Evolutionary conservation across 139 green algal genomes (phyloP).

Genomic region (Penium margaritaceum): DNA sequence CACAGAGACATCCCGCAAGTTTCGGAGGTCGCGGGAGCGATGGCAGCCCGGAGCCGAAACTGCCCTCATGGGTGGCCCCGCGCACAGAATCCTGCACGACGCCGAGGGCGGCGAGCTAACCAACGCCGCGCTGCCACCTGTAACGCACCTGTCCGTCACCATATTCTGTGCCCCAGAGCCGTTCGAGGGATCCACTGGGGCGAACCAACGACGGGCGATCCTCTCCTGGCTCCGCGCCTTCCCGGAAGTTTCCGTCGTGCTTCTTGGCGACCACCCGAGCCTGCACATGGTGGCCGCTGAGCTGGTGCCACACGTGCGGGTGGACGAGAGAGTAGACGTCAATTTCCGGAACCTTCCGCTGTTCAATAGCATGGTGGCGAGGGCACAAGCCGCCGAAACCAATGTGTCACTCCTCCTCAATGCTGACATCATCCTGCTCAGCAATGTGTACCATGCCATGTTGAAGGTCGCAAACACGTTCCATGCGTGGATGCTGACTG

Average conservation of each 20-base stretch:
- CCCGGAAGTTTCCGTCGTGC: neutral
- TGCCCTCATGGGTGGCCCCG: too few species aligned
- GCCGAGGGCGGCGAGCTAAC: too few species aligned
- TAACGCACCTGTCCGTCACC: constrained; percentile 11
- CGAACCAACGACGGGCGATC: constrained; percentile 10
- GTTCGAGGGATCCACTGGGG: neutral
- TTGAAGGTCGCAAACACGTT: constrained; percentile 18
- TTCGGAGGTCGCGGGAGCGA: too few species aligned
- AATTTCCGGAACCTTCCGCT: constrained; percentile 20
- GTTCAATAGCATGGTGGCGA: constrained; percentile 31
- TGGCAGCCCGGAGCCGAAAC: too few species aligned
- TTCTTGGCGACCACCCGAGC: constrained; percentile 18
- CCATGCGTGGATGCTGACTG: constrained; percentile 27
- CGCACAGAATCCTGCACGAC: too few species aligned
- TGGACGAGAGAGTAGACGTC: constrained; percentile 15
- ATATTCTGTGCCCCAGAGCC: constrained; percentile 32
- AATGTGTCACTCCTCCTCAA: constrained; percentile 33
- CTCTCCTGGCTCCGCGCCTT: constrained; percentile 30
- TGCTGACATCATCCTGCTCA: constrained; percentile 30
- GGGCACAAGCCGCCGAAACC: constrained; percentile 15
- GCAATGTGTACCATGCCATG: constrained; percentile 21
- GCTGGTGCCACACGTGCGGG: neutral
- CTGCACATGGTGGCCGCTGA: constrained; percentile 5
- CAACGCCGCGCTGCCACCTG: too few species aligned
- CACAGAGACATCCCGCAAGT: too few species aligned